These are phyloP conservation scores for Aspergillus flavus DNA, from an alignment of 2,329 filamentous ascomycete genomes.

Conservation along the genomic window DNA sequence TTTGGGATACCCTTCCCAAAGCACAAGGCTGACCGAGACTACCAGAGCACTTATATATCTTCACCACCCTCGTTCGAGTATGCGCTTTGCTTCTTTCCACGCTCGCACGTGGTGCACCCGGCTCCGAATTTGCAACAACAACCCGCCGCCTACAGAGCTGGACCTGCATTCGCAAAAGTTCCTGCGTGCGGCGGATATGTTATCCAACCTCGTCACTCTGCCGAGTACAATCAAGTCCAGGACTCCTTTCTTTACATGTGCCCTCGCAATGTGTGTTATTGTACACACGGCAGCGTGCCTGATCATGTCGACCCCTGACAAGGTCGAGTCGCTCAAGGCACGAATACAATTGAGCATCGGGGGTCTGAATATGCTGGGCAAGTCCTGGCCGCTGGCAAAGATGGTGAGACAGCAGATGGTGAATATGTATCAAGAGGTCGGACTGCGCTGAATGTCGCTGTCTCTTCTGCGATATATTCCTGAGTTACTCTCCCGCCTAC, in stretches of 20 bases:
- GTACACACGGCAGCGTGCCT: slow-evolving; percentile 76
- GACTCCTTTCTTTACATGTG: slow-evolving; percentile 78
- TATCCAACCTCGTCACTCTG: slow-evolving; percentile 69
- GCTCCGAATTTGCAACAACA: slow-evolving; percentile 9
- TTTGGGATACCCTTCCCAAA: neutral
- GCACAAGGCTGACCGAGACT: neutral
- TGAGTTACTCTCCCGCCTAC: neutral
- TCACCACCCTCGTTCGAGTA: slow-evolving; percentile 72
- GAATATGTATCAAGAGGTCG: slow-evolving; percentile 24
- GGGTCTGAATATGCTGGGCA: slow-evolving; percentile 31
- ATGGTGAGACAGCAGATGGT: slow-evolving; percentile 32
- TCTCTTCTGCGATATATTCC: slow-evolving; percentile 29
- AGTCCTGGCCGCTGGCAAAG: slow-evolving; percentile 34
- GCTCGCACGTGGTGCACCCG: slow-evolving; percentile 22
- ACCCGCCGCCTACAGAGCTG: slow-evolving; percentile 8
- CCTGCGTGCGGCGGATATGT: slow-evolving; percentile 72
- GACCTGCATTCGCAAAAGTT: slow-evolving; percentile 71
- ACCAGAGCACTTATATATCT: slow-evolving; percentile 62
- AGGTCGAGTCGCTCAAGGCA: slow-evolving; percentile 28
- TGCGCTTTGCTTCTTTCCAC: slow-evolving; percentile 40
- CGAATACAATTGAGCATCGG: slow-evolving; percentile 34
- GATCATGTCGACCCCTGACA: slow-evolving; percentile 40
- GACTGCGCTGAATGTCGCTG: slow-evolving; percentile 53
- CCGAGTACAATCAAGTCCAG: slow-evolving; percentile 62
- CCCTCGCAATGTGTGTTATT: slow-evolving; percentile 71